phyloP scores from a whole-genome alignment of 2,329 filamentous ascomycete species.

The Geosmithia morbida region DNA sequence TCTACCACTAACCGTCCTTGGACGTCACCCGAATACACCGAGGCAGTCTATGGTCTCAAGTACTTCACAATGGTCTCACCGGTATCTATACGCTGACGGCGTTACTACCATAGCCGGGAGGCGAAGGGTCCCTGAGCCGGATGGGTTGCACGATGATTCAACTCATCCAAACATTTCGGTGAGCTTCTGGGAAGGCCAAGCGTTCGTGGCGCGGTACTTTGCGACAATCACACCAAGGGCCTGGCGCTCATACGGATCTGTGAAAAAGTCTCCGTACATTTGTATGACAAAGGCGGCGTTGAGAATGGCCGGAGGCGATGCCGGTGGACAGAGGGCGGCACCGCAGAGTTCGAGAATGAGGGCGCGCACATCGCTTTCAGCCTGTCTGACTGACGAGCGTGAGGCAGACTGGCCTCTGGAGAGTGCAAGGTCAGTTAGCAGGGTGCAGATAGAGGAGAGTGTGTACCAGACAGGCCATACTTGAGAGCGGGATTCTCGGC shows the following conservation, averaged over 20 bases:
- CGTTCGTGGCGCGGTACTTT: conserved; percentile 25
- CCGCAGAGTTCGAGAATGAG: conserved; percentile 23
- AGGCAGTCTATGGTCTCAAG: too few species aligned
- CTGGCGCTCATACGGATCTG: conserved; percentile 20
- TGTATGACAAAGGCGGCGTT: conserved; percentile 24
- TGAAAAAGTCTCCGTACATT: conserved; percentile 26
- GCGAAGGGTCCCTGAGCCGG: too few species aligned
- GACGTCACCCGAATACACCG: too few species aligned
- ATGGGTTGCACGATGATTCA: neutral
- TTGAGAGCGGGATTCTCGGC: conserved; percentile 21
- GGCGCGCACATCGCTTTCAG: conserved; percentile 21
- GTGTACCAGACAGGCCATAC: conserved; percentile 8
- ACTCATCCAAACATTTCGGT: conserved; percentile 17
- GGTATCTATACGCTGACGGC: too few species aligned
- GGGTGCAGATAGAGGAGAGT: neutral
- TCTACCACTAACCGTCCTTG: too few species aligned
- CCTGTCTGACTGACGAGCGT: conserved; percentile 16
- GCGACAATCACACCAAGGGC: conserved; percentile 24
- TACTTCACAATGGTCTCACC: too few species aligned
- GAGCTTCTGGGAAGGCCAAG: conserved; percentile 22
- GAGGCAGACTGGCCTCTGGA: conserved; percentile 10
- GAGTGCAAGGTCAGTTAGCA: neutral
- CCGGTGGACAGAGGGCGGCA: conserved; percentile 22
- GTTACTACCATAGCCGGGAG: too few species aligned
- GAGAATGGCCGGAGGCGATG: conserved; percentile 20